Base-by-base conservation (phyloP, 2,329 filamentous ascomycete genomes). In the Pseudodiploospora longispora region DNA sequence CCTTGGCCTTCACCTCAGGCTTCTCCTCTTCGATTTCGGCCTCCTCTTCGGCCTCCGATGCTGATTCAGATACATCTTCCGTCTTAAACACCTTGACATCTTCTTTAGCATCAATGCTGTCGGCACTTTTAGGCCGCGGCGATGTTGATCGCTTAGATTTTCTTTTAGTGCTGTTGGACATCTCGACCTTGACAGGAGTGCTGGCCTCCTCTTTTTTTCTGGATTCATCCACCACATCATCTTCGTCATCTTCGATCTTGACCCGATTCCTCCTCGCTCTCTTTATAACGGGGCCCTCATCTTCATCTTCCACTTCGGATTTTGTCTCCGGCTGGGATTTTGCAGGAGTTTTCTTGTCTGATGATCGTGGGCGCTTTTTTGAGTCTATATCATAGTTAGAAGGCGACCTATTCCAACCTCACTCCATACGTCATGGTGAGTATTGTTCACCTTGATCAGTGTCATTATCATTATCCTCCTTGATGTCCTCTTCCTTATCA, bases 1-100 rank as follows among this genome's bases (percentile, higher is more conserved):
- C 82, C 64, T 94, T 90, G 36, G 80, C 82, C 40, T 80, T 80
- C 38, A 82, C 64, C 52, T 83, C 80, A 2, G 87, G 81, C 58
- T 87, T 87, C 55, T 85, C 72, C 3, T 74, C 72, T 10, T 80
- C 79, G 6, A 68, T 70, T 30, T 77, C 76, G 0, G 56, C 59
- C 31, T 75, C 70, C 30, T 74, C 71, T 10, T 71, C 71, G 2
- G 65, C 68, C 6, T 71, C 69, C 9, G 63, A 63, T 9, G 52
- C 57, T 6, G 62, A 62, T 38, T 59, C 57, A 1, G 58, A 57
- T 10, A 52, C 47, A 9, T 55, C 53, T 29, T 59, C 52, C 28
- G 46, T 40, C n/a, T 61, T 51, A n/a, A 43, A 38, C 10, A 36
- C 39, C 10, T 50, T 40, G 4, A 47, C 45, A 9, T 30, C 19